Conservation (phyloP, 2,329 filamentous ascomycete species). For the Cladosporium oxysporum region DNA sequence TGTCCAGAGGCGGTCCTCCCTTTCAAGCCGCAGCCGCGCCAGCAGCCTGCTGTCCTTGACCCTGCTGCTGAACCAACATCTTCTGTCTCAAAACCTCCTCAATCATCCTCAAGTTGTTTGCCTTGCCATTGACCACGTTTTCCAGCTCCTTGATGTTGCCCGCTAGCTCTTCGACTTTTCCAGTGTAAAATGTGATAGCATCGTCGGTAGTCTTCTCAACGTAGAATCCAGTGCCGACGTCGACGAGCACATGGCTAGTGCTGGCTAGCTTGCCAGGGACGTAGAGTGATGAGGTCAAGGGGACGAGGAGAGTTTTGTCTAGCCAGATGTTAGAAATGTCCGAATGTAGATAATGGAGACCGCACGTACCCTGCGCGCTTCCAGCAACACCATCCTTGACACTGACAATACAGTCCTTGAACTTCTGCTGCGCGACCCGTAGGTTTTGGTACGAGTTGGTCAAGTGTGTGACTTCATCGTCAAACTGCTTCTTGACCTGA, state of each 20-base stretch:
- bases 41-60: slow-evolving; percentile 12
- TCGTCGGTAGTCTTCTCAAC: slow-evolving; percentile 77
- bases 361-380: slow-evolving; percentile 39
- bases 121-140: slow-evolving; percentile 72
- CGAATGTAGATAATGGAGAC: background rate
- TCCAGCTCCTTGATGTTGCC: slow-evolving; percentile 68
- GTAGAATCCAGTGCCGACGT: slow-evolving; percentile 91
- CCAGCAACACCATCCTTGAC: slow-evolving; percentile 55
- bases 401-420: slow-evolving; percentile 82
- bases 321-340: slow-evolving; percentile 34
- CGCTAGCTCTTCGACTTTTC: slow-evolving; percentile 66
- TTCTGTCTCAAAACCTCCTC: slow-evolving; percentile 72
- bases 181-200: slow-evolving; percentile 66
- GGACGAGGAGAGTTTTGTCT: slow-evolving; percentile 76
- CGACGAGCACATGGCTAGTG: slow-evolving; percentile 78
- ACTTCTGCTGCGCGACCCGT: slow-evolving; percentile 85
- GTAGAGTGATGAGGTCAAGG: slow-evolving; percentile 91
- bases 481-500: slow-evolving; percentile 92
- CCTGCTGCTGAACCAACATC: slow-evolving; percentile 34
- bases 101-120: slow-evolving; percentile 78
- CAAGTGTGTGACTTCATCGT: slow-evolving; percentile 93
- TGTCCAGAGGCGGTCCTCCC: background rate
- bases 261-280: slow-evolving; percentile 79
- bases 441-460: slow-evolving; percentile 88
- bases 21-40: slow-evolving; percentile 5